Base-by-base conservation (phyloP, 2,329 filamentous ascomycete genomes). In the Fusarium citri region DNA sequence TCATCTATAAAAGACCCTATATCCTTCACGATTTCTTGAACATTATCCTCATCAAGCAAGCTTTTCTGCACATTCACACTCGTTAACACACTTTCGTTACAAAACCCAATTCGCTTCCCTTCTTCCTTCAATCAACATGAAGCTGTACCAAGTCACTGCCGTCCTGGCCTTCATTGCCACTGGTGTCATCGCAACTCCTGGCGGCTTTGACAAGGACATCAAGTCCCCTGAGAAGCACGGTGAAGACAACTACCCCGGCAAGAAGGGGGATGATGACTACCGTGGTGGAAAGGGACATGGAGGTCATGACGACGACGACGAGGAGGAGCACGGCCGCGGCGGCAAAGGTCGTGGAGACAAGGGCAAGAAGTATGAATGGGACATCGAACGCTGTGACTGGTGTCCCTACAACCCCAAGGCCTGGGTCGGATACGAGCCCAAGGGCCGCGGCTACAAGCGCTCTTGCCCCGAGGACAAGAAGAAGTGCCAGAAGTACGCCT, bases 391-490 rank as follows among this genome's bases (percentile, higher is more conserved):
- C n/a, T 64, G 68, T 37, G 43, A 55, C 47, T 57, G 46, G 50
- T 63, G 51, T 53, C 60, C 56, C 26, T 66, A 64, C 51, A 63
- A 47, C 23, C 23, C 56, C 40, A 55, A 59, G 56, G 46, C 9
- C 41, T 59, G 49, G 57, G 6, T 31, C 2, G 50, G 26, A 26
- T 31, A 28, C 4, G 42, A 42, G 16, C 42, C 50, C 40, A 56
- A 71, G 25, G 55, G 50, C 16, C 30, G 23, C 5, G 58, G 51
- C 8, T 56, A 63, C 45, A 59, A n/a, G 34, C 51, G 46, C 14
- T 28, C 26, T n/a, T 73, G 72, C 58, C 72, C 71, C 23, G 42
- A 68, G 11, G 22, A 67, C 14, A 69, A 72, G 45, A 59, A 65
- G 53, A 55, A 55, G 28, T 74, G 71, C 64, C 59, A 68, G 53